phyloP scores from a whole-genome alignment of 129 eudicot species.

The Centella asiatica region DNA sequence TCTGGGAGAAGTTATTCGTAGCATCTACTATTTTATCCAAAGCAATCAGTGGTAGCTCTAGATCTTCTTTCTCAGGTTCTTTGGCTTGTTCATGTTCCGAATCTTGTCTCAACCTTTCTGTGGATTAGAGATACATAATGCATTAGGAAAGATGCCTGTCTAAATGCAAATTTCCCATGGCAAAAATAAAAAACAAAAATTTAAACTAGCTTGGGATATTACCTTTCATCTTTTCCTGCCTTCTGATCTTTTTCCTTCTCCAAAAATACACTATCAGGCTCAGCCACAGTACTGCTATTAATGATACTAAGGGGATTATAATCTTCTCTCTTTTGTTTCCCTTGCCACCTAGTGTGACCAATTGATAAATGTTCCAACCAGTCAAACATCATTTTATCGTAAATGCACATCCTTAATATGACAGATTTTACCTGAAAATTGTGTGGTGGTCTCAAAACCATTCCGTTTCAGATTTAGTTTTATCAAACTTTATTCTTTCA shows the following conservation, averaged over 20 bases:
- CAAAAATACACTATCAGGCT: conserved; percentile 15
- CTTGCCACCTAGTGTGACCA: not conserved
- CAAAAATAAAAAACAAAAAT: not conserved
- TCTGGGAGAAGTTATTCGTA: conserved; percentile 31
- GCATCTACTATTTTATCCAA: conserved; percentile 33
- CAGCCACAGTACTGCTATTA: conserved; percentile 7
- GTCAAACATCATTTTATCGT: not conserved
- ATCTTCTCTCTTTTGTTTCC: conserved; percentile 3
- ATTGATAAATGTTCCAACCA: not conserved
- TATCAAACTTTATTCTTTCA: not conserved
- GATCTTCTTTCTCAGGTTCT: conserved; percentile 36
- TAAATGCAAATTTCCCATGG: not conserved
- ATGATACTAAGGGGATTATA: conserved; percentile 10
- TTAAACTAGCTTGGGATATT: not conserved
- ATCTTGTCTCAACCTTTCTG: conserved; percentile 20
- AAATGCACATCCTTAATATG: not conserved
- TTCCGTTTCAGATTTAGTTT: not conserved
- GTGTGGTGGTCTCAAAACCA: not conserved
- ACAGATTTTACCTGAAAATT: not conserved
- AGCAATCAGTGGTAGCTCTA: conserved; percentile 33
- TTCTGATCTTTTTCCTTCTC: conserved; percentile 23
- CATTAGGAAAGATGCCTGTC: too few relatives aligned
- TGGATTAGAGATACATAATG: not conserved
- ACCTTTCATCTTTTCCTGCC: conserved; percentile 23
- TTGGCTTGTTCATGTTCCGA: conserved; percentile 21